phyloP scores from a whole-genome alignment of 495 filamentous ascomycete genomes.

The Penicillium taxi region DNA sequence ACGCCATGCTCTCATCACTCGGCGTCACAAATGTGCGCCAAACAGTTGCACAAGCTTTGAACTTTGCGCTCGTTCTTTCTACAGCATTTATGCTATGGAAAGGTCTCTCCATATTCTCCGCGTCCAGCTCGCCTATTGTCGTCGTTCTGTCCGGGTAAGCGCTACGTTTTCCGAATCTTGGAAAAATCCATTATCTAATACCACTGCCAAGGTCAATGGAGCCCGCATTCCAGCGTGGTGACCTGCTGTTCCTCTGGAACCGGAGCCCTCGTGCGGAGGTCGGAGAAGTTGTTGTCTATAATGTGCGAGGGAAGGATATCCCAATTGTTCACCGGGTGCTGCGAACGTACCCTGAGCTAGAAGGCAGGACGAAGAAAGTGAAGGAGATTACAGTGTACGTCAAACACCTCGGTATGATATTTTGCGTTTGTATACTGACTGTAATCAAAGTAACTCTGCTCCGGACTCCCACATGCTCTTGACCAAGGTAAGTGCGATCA shows the following conservation, averaged over 20 bases:
- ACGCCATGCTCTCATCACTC: slow-evolving; percentile 68
- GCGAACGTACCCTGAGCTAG: slow-evolving; percentile 54
- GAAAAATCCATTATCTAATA: background rate
- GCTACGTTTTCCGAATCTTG: slow-evolving; percentile 41
- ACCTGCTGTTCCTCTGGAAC: slow-evolving; percentile 93
- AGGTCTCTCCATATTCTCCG: slow-evolving; percentile 74
- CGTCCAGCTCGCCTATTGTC: slow-evolving; percentile 88
- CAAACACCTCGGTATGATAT: background rate
- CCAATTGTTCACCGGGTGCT: slow-evolving; percentile 21
- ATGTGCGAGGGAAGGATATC: slow-evolving; percentile 36
- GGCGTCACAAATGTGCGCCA: slow-evolving; percentile 69
- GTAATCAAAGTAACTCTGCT: slow-evolving; percentile 18
- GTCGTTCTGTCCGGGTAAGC: slow-evolving; percentile 90
- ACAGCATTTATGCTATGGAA: slow-evolving; percentile 85
- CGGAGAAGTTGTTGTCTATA: slow-evolving; percentile 92
- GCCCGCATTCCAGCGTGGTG: slow-evolving; percentile 91
- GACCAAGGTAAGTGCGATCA: slow-evolving; percentile 53
- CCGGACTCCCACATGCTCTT: slow-evolving; percentile 48
- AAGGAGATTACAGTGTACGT: slow-evolving; percentile 32
- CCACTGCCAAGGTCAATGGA: slow-evolving; percentile 48
- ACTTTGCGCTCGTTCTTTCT: slow-evolving; percentile 88
- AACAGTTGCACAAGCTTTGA: slow-evolving; percentile 79
- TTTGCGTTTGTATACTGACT: slow-evolving; percentile 3
- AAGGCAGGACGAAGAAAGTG: slow-evolving; percentile 32
- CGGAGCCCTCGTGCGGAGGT: slow-evolving; percentile 59